These are phyloP conservation scores for Phyllostachys edulis DNA, from an alignment of 176 grass and related monocot genomes.

Conservation along the genomic window DNA sequence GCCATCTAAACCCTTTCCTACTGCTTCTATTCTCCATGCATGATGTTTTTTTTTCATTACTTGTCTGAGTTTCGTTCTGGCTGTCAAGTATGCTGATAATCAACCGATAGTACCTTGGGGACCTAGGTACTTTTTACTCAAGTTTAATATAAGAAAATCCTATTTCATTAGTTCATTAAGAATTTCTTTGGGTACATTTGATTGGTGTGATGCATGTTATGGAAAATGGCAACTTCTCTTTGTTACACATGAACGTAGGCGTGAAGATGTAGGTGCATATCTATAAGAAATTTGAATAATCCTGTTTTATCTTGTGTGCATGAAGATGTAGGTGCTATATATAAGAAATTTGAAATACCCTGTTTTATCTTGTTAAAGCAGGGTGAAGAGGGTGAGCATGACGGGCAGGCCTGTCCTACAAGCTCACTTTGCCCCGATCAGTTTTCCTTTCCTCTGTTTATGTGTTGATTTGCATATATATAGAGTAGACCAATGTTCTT, in stretches of 20 bases:
- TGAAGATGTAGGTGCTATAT: too few relatives aligned
- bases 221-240: conserved; percentile 9
- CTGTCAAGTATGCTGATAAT: conserved; percentile 80
- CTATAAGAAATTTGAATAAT: neutral
- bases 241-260: neutral
- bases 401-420: neutral
- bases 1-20: neutral
- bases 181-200: neutral
- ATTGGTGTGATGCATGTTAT: conserved; percentile 15
- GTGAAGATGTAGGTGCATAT: neutral
- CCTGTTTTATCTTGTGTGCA: neutral
- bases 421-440: conserved; percentile 1
- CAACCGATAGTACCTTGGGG: conserved; percentile 86
- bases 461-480: conserved; percentile 7
- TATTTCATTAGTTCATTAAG: neutral
- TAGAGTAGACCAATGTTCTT: neutral
- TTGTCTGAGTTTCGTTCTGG: neutral
- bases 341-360: too few relatives aligned
- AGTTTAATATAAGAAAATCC: neutral
- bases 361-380: neutral
- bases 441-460: neutral
- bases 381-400: neutral
- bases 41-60: neutral
- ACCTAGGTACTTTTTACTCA: conserved; percentile 61
- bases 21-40: neutral